These are phyloP conservation scores for Backusella tarrabulga DNA, from an alignment of 192 early-diverging fungal genomes.

Conservation along the genomic window DNA sequence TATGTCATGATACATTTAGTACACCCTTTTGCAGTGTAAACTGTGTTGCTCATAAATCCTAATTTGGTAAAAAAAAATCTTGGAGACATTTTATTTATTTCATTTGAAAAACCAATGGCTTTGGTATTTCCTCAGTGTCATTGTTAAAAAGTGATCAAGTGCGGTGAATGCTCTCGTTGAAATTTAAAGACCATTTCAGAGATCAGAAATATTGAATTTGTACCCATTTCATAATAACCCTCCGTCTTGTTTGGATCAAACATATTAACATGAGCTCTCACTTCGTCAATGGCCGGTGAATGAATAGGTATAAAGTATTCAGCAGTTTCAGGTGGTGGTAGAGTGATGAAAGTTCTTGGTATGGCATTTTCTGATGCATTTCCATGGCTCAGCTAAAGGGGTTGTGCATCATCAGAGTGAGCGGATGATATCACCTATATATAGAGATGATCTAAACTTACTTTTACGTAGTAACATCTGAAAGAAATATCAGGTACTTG, in stretches of 20 bases:
- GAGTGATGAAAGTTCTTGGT: constrained; percentile 24
- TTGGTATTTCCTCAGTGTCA: neutral
- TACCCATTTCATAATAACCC: constrained; percentile 20
- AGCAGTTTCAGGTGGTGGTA: constrained; percentile 20
- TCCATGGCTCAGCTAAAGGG: neutral
- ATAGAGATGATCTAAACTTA: neutral
- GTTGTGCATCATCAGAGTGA: neutral
- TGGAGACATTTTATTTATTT: neutral
- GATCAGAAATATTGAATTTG: constrained; percentile 11
- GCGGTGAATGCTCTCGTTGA: neutral
- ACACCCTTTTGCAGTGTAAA: neutral
- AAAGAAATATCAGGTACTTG: constrained; percentile 23
- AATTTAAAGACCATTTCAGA: constrained; percentile 15
- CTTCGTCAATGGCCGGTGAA: constrained; percentile 14
- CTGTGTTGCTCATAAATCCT: neutral
- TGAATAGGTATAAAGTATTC: constrained; percentile 19
- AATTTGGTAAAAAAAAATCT: neutral
- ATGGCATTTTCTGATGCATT: neutral
- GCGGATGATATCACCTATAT: neutral
- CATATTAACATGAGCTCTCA: constrained; percentile 31
- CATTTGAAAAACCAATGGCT: neutral
- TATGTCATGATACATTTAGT: neutral
- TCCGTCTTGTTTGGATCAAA: constrained; percentile 26
- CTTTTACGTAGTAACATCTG: constrained; percentile 30
- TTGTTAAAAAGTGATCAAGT: neutral